These are phyloP conservation scores for Hericium coralloides DNA, from an alignment of 768 basidiomycete species.

Conservation along the genomic window DNA sequence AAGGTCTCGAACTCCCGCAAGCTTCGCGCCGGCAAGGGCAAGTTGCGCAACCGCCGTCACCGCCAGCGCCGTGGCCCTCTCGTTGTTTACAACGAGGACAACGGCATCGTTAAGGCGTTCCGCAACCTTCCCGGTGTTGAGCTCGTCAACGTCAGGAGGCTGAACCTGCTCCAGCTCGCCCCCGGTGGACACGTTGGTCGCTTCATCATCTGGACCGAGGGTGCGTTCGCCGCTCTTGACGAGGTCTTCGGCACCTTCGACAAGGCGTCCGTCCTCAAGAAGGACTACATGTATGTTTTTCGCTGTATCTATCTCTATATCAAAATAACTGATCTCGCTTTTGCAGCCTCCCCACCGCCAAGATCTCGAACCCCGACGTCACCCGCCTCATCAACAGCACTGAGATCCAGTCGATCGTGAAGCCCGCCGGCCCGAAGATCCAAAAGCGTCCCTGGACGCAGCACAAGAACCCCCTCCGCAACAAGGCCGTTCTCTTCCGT, in stretches of 20 bases:
- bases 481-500: slow-evolving; percentile 92
- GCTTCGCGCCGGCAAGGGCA: slow-evolving; percentile 94
- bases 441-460: slow-evolving; percentile 97
- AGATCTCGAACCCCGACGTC: slow-evolving; percentile 95
- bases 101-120: slow-evolving; percentile 97
- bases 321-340: background rate
- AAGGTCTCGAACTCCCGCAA: slow-evolving; percentile 98
- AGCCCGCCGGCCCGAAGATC: slow-evolving; percentile 74
- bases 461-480: slow-evolving; percentile 97
- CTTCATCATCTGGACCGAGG: slow-evolving; percentile 98
- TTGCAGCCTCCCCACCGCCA: slow-evolving; percentile 80
- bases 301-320: background rate
- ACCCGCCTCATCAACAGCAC: slow-evolving; percentile 97
- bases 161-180: slow-evolving; percentile 98
- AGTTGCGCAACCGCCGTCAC: slow-evolving; percentile 93
- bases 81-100: slow-evolving; percentile 94
- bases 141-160: slow-evolving; percentile 83
- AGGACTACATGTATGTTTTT: slow-evolving; percentile 67
- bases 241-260: slow-evolving; percentile 94
- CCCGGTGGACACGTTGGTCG: slow-evolving; percentile 99
- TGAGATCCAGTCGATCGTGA: slow-evolving; percentile 95
- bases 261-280: slow-evolving; percentile 78
- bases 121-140: slow-evolving; percentile 98
- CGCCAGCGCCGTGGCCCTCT: slow-evolving; percentile 97
- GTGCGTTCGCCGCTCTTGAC: slow-evolving; percentile 87